A percentile compares a stretch with the other conserved stretches of the same genome.
phyloP scores from a whole-genome alignment of 176 grass and related monocot species.

The Paspalum notatum region DNA sequence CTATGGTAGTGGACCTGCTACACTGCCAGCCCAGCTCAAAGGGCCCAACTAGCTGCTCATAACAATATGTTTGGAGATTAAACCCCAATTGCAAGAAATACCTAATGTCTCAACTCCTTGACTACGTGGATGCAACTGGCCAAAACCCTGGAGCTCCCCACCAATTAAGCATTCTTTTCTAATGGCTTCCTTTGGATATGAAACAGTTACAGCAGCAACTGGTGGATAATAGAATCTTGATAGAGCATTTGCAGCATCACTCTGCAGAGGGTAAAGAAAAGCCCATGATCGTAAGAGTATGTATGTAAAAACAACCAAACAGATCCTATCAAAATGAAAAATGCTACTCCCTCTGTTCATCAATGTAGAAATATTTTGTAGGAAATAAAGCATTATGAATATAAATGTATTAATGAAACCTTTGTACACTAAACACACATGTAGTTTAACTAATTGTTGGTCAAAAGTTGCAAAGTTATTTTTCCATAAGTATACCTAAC shows the following conservation, averaged over 20 bases:
- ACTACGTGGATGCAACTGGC: constrained; percentile 92
- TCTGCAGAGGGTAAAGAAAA: constrained; percentile 39
- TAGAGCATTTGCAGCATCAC: constrained; percentile 76
- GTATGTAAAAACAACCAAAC: constrained; percentile 14
- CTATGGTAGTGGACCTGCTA: too few relatives aligned
- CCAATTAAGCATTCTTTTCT: constrained; percentile 83
- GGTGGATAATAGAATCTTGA: constrained; percentile 95
- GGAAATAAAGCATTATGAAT: neutral
- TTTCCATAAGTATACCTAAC: neutral
- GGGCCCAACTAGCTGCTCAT: too few relatives aligned
- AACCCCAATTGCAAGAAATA: constrained; percentile 39
- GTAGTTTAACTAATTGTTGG: neutral
- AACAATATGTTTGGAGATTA: neutral
- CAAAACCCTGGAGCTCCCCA: constrained; percentile 88
- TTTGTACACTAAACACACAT: neutral
- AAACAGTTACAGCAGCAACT: constrained; percentile 92
- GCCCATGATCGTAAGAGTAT: constrained; percentile 26
- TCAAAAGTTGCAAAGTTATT: neutral
- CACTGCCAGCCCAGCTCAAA: too few relatives aligned
- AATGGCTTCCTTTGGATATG: constrained; percentile 87
- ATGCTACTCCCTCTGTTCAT: neutral
- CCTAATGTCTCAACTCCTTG: constrained; percentile 94
- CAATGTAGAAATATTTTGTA: neutral
- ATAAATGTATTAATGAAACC: neutral
- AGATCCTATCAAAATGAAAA: neutral